Evolutionary conservation across 2,329 filamentous ascomycete species (phyloP).

Genomic region (Fusarium devonianum): DNA sequence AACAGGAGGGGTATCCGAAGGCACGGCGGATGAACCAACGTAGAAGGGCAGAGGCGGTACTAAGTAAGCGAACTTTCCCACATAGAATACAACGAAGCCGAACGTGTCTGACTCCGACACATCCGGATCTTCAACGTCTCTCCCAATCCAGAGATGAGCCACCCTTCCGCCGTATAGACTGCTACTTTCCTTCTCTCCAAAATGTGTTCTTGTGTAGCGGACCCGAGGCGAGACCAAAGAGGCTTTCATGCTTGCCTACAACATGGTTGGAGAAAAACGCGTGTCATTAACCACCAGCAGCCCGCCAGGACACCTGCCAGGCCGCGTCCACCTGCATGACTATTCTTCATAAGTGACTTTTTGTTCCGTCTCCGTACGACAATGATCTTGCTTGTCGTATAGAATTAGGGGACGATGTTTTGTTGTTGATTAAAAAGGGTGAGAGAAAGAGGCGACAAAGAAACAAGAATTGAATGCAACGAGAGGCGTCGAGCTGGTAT

Average conservation of each 20-base stretch:
- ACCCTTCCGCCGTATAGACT: slow-evolving; percentile 30
- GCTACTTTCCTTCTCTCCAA: slow-evolving; percentile 34
- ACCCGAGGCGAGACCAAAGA: slow-evolving; percentile 23
- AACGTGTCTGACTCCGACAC: slow-evolving; percentile 33
- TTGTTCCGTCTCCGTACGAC: slow-evolving; percentile 43
- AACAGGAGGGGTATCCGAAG: slow-evolving; percentile 41
- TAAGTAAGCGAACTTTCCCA: slow-evolving; percentile 29
- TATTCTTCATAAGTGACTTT: slow-evolving; percentile 49
- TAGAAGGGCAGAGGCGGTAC: slow-evolving; percentile 31
- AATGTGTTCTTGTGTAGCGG: slow-evolving; percentile 23
- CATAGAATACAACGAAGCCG: slow-evolving; percentile 44
- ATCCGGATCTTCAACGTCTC: slow-evolving; percentile 31
- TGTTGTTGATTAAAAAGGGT: slow-evolving; percentile 50
- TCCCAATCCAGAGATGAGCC: slow-evolving; percentile 21
- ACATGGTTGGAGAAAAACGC: slow-evolving; percentile 20
- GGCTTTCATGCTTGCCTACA: slow-evolving; percentile 6
- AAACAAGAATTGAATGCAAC: slow-evolving; percentile 56
- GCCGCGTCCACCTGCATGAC: slow-evolving; percentile 45
- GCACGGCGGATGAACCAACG: slow-evolving; percentile 37
- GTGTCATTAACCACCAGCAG: slow-evolving; percentile 24
- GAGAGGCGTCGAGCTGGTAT: slow-evolving; percentile 64
- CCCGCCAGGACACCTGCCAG: slow-evolving; percentile 32
- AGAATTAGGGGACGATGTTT: slow-evolving; percentile 48
- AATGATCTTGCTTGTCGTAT: slow-evolving; percentile 46
- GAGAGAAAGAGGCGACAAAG: slow-evolving; percentile 48